phyloP scores from a whole-genome alignment of 2,329 filamentous ascomycete species.

The Claviceps paspali region DNA sequence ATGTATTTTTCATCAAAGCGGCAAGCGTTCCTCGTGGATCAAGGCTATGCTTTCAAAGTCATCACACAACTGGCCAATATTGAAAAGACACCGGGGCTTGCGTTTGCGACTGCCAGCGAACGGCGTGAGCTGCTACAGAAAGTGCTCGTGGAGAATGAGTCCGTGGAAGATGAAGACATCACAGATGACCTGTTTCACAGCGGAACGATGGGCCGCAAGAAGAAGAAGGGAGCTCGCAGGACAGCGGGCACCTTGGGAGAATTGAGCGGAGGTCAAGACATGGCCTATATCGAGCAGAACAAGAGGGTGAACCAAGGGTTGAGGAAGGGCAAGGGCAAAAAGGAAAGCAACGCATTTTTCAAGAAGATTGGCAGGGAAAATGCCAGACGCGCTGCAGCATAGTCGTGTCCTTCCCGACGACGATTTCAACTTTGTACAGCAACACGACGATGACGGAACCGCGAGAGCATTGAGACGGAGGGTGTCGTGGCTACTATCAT shows the following conservation, averaged over 20 bases:
- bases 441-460: background rate
- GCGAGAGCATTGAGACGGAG: background rate
- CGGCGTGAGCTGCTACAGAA: constrained; percentile 77
- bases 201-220: constrained; percentile 30
- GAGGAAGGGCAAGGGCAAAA: constrained; percentile 23
- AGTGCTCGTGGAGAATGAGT: constrained; percentile 77
- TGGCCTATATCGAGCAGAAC: constrained; percentile 89
- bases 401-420: constrained; percentile 7
- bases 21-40: constrained; percentile 92
- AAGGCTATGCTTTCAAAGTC: constrained; percentile 97
- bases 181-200: constrained; percentile 26
- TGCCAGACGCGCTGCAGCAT: constrained; percentile 19
- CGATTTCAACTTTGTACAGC: background rate
- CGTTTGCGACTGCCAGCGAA: constrained; percentile 64
- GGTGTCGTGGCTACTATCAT: background rate
- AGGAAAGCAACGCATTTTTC: constrained; percentile 25
- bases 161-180: constrained; percentile 56
- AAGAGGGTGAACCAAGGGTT: constrained; percentile 44
- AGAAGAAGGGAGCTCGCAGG: constrained; percentile 47
- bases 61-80: constrained; percentile 92
- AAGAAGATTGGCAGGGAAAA: constrained; percentile 28
- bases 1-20: constrained; percentile 97
- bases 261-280: constrained; percentile 80
- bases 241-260: constrained; percentile 77
- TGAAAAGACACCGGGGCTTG: constrained; percentile 65